Evolutionary conservation across 495 filamentous ascomycete species (phyloP).

Genomic region (Penicillium odoratum): DNA sequence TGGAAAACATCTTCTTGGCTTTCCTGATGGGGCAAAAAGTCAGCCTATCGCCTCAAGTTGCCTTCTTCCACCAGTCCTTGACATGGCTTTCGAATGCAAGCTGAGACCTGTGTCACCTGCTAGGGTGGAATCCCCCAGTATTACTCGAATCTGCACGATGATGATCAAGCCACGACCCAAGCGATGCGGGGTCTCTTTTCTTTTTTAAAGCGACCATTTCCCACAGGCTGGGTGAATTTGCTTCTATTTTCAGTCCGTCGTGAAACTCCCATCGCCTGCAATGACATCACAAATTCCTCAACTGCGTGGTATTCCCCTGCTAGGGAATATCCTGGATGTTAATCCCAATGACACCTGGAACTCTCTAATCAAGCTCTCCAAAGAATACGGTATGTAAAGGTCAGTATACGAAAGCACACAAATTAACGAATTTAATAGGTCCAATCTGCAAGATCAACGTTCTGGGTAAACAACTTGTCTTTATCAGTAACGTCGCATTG

Average conservation of each 20-base stretch:
- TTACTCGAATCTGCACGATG: background rate
- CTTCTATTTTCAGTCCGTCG: background rate
- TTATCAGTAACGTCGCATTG: slow-evolving; percentile 56
- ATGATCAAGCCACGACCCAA: background rate
- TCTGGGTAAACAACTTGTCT: slow-evolving; percentile 50
- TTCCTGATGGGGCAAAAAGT: background rate
- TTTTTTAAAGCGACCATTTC: background rate
- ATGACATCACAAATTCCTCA: slow-evolving; percentile 58
- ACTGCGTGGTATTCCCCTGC: slow-evolving; percentile 63
- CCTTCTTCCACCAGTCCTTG: background rate
- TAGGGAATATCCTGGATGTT: slow-evolving; percentile 68
- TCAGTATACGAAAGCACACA: background rate
- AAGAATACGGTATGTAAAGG: slow-evolving; percentile 56
- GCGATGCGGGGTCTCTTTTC: background rate
- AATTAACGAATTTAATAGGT: slow-evolving; percentile 37
- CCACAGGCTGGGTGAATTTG: background rate
- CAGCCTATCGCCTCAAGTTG: background rate
- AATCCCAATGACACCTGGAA: slow-evolving; percentile 61
- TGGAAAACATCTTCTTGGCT: background rate
- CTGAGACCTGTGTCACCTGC: background rate
- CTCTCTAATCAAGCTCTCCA: slow-evolving; percentile 61
- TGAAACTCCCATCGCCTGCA: background rate
- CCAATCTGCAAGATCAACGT: slow-evolving; percentile 72
- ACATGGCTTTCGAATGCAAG: background rate
- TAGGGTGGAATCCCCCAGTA: background rate